These are phyloP conservation scores for Mucor piriformis DNA, from an alignment of 371 early-diverging fungal species.

Conservation along the genomic window DNA sequence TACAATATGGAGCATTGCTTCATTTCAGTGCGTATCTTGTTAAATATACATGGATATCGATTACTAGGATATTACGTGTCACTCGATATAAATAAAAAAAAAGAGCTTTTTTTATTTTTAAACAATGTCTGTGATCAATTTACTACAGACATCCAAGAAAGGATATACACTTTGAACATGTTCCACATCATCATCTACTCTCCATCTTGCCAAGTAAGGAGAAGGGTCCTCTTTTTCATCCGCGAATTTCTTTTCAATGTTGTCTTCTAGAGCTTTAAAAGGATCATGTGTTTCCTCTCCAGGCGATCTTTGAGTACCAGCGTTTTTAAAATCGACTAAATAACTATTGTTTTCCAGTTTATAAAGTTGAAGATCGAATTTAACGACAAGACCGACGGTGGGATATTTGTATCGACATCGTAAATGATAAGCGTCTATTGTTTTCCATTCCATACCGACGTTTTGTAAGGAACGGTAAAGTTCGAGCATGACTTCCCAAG, in stretches of 20 bases:
- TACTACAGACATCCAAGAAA: constrained; percentile 94
- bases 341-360: constrained; percentile 87
- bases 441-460: constrained; percentile 91
- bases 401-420: constrained; percentile 72
- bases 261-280: not conserved
- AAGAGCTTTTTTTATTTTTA: constrained; percentile 15
- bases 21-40: too few relatives aligned
- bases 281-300: not conserved
- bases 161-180: constrained; percentile 78
- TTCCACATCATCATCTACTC: constrained; percentile 31
- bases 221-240: constrained; percentile 6
- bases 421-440: constrained; percentile 84
- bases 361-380: constrained; percentile 94
- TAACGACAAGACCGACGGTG: constrained; percentile 59
- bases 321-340: constrained; percentile 92
- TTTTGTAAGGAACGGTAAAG: constrained; percentile 91
- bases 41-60: too few relatives aligned
- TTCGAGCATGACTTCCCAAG: constrained; percentile 96
- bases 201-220: constrained; percentile 20
- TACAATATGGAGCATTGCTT: too few relatives aligned
- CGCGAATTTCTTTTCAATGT: constrained; percentile 5
- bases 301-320: constrained; percentile 37
- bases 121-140: constrained; percentile 91
- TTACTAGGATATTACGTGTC: too few relatives aligned
- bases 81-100: too few relatives aligned